Evolutionary conservation across 345 rosid species (phyloP).

Genomic region (Adansonia digitata): DNA sequence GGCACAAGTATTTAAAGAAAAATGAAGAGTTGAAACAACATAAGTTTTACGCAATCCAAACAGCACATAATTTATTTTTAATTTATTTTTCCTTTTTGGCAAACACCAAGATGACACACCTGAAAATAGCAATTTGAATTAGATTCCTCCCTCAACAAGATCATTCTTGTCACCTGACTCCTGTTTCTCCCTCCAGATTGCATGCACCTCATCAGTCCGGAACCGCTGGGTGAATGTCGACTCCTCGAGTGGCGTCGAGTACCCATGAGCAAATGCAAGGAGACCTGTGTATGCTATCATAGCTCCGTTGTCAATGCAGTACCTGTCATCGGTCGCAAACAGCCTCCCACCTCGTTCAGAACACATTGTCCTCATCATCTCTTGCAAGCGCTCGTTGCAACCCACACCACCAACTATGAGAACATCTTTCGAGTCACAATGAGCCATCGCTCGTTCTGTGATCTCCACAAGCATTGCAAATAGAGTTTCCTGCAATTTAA

Average conservation of each 20-base stretch:
- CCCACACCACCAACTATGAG: slow-evolving; percentile 96
- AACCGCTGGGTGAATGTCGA: slow-evolving; percentile 88
- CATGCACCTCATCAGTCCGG: slow-evolving; percentile 90
- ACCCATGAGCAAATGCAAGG: slow-evolving; percentile 67
- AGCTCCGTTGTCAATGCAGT: slow-evolving; percentile 92
- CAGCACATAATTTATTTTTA: neutral
- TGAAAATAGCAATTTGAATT: neutral
- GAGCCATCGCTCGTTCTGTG: slow-evolving; percentile 95
- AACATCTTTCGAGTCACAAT: slow-evolving; percentile 87
- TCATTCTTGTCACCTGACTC: slow-evolving; percentile 10
- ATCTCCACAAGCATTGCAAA: slow-evolving; percentile 98
- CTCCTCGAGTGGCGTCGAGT: slow-evolving; percentile 68
- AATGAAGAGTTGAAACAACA: too few relatives aligned
- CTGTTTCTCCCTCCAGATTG: slow-evolving; percentile 75
- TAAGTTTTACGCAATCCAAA: neutral
- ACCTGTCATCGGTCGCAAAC: slow-evolving; percentile 88
- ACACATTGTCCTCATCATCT: slow-evolving; percentile 98
- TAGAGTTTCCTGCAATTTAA: slow-evolving; percentile 58
- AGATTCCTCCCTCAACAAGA: neutral
- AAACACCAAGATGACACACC: neutral
- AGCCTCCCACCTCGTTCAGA: slow-evolving; percentile 71
- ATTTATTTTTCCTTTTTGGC: neutral
- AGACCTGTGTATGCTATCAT: slow-evolving; percentile 98
- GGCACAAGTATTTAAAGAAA: too few relatives aligned
- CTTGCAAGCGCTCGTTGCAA: slow-evolving; percentile 89